A percentile compares a stretch with the other conserved stretches of the same genome.
Evolutionary conservation across 148 eudicot genomes (phyloP).

Genomic region (Persicaria maculosa): DNA sequence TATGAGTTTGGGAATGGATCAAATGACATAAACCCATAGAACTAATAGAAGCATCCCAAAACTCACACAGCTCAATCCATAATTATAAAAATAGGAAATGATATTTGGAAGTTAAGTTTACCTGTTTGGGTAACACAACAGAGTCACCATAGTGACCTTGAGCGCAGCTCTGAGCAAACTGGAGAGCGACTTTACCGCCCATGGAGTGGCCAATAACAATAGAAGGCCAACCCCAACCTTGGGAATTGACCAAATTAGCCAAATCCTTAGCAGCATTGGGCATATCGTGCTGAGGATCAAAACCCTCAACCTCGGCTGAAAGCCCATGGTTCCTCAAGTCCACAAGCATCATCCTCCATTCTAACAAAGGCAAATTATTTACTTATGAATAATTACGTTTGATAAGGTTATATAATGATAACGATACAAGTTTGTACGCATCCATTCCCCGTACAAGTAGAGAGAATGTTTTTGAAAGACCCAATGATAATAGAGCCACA

Average conservation of each 20-base stretch:
- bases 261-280: slow-evolving; percentile 84
- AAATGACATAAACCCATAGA: neutral
- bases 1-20: neutral
- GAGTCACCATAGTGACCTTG: slow-evolving; percentile 59
- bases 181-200: slow-evolving; percentile 94
- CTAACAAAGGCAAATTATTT: slow-evolving; percentile 22
- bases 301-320: slow-evolving; percentile 56
- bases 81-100: neutral
- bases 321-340: slow-evolving; percentile 89
- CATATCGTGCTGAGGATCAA: slow-evolving; percentile 70
- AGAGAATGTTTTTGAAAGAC: too few species aligned
- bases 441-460: too few species aligned
- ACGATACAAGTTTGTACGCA: too few species aligned
- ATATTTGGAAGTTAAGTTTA: slow-evolving; percentile 7
- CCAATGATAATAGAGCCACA: too few species aligned
- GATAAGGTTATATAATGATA: too few species aligned
- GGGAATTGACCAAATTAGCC: slow-evolving; percentile 60
- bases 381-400: too few species aligned
- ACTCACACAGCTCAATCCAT: neutral
- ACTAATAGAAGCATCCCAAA: neutral
- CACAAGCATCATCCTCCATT: slow-evolving; percentile 81
- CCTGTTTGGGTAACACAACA: slow-evolving; percentile 79
- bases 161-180: slow-evolving; percentile 63
- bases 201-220: slow-evolving; percentile 88
- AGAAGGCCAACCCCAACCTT: slow-evolving; percentile 93